A percentile compares a stretch with the other conserved stretches of the same genome.
phyloP scores from a whole-genome alignment of 176 grass and related monocot species.

The Lolium perenne region DNA sequence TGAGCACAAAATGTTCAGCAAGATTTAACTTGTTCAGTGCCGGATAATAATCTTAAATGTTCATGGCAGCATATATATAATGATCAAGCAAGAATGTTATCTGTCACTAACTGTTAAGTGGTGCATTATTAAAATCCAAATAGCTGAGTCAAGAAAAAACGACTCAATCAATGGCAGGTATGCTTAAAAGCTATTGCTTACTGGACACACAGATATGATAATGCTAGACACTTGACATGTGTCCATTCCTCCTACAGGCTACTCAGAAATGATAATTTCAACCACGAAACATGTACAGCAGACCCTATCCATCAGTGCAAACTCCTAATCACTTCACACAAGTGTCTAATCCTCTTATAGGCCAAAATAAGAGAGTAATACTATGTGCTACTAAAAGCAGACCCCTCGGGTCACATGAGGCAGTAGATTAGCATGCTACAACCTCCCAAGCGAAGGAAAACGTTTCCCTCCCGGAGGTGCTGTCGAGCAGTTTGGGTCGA shows the following conservation, averaged over 20 bases:
- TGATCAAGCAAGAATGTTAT: slow-evolving; percentile 7
- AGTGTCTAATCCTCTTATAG: too few species aligned
- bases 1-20: neutral
- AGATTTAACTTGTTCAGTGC: neutral
- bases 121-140: neutral
- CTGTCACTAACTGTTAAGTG: too few species aligned
- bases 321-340: too few species aligned
- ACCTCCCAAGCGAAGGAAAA: neutral
- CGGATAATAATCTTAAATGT: neutral
- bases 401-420: neutral
- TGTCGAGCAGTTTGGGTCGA: slow-evolving; percentile 83
- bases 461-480: slow-evolving; percentile 84
- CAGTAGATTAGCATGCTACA: neutral
- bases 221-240: too few species aligned
- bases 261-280: too few species aligned
- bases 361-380: too few species aligned
- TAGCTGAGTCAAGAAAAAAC: neutral
- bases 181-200: too few species aligned
- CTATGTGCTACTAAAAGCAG: neutral
- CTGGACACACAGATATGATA: too few species aligned
- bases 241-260: neutral
- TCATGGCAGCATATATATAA: neutral
- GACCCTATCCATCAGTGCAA: too few species aligned
- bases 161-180: neutral
- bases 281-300: too few species aligned